Base-by-base conservation (phyloP, 2,329 filamentous ascomycete species). In the Epicoccum nigrum region DNA sequence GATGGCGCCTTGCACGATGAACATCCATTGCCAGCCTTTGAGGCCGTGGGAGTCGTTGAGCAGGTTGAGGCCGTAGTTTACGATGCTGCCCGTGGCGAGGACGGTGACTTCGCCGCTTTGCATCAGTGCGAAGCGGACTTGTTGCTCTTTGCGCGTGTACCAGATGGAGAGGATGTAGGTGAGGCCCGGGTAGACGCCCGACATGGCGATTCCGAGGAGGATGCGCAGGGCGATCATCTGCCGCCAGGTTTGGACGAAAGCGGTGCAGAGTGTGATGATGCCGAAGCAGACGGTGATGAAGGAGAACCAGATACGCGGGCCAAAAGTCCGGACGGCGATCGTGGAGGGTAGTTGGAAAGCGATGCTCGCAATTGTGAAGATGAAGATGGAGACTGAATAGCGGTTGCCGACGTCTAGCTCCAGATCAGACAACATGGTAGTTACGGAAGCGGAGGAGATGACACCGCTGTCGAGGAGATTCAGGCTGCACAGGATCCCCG, bases 401-500 rank as follows among this genome's bases (percentile, higher is more conserved):
- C 86, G 79, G 56, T 86, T 83, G 17, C 86, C 86, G 33, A 76
- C 65, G 8, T 83, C 79, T 11, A 90, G 75, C 13, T 81, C 79
- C 33, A 90, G 76, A 63, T 90, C 86, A 9, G 74, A 64, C 38
- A 85, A 78, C 83, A 89, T 87, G 20, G 80, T 85, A 0, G 87
- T 89, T 8, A 89, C 86, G 1, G 85, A 85, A 0, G 86, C 87
- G 6, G 82, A 86, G 1, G 83, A 86, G 49, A 90, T 85, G 59
- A 90, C 86, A 32, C 86, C 86, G 40, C 82, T 84, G 73, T 90
- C 87, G 12, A 90, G 77, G 11, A 90, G 75, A 67, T 89, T 86
- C 51, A 90, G 77, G 56, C 82, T 85, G 73, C 86, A 89, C 3
- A 90, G 74, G n/a, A 89, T 79, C 1, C 86, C 86, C 1, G 86